Conservation (phyloP, 2,329 filamentous ascomycete genomes). For the Dothideomycetes sp. region DNA sequence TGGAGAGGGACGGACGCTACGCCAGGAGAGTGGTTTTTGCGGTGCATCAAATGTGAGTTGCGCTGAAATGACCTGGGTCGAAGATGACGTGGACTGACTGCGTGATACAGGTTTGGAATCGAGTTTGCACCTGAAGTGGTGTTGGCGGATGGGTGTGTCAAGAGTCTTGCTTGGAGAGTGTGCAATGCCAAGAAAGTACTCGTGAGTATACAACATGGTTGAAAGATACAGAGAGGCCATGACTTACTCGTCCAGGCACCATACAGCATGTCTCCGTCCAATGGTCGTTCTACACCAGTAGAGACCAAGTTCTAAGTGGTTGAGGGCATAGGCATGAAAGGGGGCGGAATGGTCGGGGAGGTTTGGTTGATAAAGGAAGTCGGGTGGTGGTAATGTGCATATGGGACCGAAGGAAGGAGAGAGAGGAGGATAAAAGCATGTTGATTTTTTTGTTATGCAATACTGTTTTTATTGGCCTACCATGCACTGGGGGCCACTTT, state of each 20-base stretch:
- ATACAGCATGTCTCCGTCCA: constrained; percentile 36
- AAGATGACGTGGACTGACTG: too few relatives aligned
- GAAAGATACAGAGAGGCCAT: too few relatives aligned
- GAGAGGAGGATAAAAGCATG: too few relatives aligned
- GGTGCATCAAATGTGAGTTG: constrained; percentile 78
- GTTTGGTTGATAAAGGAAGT: too few relatives aligned
- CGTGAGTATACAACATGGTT: constrained; percentile 53
- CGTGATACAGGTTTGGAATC: constrained; percentile 58
- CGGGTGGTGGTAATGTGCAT: too few relatives aligned
- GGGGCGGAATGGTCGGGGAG: too few relatives aligned
- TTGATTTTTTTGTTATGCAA: too few relatives aligned
- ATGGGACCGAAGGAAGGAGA: too few relatives aligned
- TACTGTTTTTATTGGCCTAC: too few relatives aligned
- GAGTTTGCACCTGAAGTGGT: constrained; percentile 92
- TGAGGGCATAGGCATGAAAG: too few relatives aligned
- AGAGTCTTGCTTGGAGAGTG: constrained; percentile 85
- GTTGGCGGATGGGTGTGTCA: constrained; percentile 79
- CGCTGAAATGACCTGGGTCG: too few relatives aligned
- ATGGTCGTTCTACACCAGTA: constrained; percentile 22
- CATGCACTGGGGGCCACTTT: too few relatives aligned
- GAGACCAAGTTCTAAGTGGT: constrained; percentile 1
- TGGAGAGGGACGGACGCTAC: constrained; percentile 82
- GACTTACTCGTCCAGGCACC: constrained; percentile 24
- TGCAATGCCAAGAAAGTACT: constrained; percentile 92
- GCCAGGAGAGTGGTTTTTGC: constrained; percentile 86